phyloP scores from a whole-genome alignment of 2,329 filamentous ascomycete genomes.

The Stagonosporopsis vannaccii region DNA sequence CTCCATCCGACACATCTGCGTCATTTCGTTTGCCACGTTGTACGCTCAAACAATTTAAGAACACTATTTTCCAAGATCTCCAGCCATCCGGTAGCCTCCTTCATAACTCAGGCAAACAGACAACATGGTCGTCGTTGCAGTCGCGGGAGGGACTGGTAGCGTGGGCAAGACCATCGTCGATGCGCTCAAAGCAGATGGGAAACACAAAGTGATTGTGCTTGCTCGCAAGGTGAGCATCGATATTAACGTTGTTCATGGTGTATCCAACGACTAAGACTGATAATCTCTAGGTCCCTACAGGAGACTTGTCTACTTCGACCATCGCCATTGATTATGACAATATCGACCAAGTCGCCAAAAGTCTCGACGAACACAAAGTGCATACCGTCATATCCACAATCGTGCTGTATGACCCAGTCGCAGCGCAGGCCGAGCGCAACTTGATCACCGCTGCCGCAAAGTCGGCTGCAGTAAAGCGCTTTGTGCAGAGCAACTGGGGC shows the following conservation, averaged over 20 bases:
- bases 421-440: conserved; percentile 24
- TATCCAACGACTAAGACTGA: neutral
- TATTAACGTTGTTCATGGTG: neutral
- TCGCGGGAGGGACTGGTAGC: conserved; percentile 58
- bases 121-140: conserved; percentile 53
- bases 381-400: conserved; percentile 57
- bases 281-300: conserved; percentile 6
- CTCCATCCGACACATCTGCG: neutral
- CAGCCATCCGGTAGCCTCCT: neutral
- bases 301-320: conserved; percentile 10
- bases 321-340: conserved; percentile 47
- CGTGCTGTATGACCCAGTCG: conserved; percentile 37
- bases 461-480: conserved; percentile 22
- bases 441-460: conserved; percentile 21
- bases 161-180: conserved; percentile 58
- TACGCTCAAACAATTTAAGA: too few species aligned
- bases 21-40: neutral
- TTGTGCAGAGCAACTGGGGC: conserved; percentile 26
- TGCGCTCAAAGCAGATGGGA: conserved; percentile 44
- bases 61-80: neutral
- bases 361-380: conserved; percentile 50
- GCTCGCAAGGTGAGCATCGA: conserved; percentile 48
- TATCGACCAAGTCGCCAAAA: conserved; percentile 32
- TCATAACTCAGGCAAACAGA: neutral
- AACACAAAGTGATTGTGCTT: conserved; percentile 53